phyloP scores from a whole-genome alignment of 2,329 filamentous ascomycete species.

The Paecilomyces niveus region DNA sequence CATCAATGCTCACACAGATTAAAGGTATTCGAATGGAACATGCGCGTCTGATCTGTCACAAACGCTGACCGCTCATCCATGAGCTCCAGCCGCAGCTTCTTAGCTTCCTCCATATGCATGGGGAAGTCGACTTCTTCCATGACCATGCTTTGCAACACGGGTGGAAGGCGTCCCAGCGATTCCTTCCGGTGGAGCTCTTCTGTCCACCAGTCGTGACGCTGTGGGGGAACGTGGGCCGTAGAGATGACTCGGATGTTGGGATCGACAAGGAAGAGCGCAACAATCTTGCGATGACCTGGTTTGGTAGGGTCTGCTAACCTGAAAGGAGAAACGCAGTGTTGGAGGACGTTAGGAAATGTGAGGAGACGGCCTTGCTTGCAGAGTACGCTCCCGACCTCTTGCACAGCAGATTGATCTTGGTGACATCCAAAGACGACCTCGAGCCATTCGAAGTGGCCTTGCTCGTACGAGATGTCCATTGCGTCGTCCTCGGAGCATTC shows the following conservation, averaged over 20 bases:
- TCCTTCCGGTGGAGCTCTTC: background rate
- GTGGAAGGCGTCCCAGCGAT: conserved; percentile 5
- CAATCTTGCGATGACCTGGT: conserved; percentile 18
- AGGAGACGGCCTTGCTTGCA: conserved; percentile 12
- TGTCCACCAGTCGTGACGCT: conserved; percentile 2
- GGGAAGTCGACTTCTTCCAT: conserved; percentile 13
- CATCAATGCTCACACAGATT: background rate
- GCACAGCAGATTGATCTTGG: conserved; percentile 2
- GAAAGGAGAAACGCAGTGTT: conserved; percentile 16
- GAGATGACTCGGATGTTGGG: conserved; percentile 17
- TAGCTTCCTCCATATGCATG: conserved; percentile 32
- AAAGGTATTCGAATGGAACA: conserved; percentile 1
- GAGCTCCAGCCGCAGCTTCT: conserved; percentile 27
- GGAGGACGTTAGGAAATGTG: conserved; percentile 14
- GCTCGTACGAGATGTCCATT: background rate
- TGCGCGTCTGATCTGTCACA: conserved; percentile 4
- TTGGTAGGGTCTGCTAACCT: conserved; percentile 12
- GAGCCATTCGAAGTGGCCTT: conserved; percentile 8
- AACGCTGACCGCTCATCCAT: conserved; percentile 31
- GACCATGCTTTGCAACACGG: conserved; percentile 22
- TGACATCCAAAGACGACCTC: conserved; percentile 5
- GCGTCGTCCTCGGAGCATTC: conserved; percentile 5
- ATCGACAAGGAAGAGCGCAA: conserved; percentile 19
- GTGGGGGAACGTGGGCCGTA: conserved; percentile 18
- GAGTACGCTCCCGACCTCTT: conserved; percentile 8